Base-by-base conservation (phyloP, 306 rosid species). In the Cucurbita argyrosperma region DNA sequence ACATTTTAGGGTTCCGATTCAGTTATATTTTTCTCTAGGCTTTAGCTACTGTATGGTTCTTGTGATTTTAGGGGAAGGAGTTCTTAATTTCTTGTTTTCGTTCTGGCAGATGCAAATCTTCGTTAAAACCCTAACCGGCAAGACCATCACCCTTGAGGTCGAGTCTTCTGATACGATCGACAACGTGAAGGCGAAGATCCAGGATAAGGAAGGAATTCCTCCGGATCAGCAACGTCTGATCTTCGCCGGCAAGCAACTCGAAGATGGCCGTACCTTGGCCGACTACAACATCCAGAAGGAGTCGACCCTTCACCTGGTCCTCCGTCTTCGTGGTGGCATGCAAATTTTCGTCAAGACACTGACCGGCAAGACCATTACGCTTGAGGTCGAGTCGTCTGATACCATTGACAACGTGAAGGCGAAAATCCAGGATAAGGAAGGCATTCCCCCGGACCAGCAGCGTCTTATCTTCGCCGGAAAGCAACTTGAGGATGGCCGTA, bases 401-500 rank as follows among this genome's bases (percentile, higher is more conserved):
- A 62, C 69, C 21, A 62, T 62, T 2, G 69, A 62, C 49, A 62
- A 62, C 69, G 69, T 62, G 0, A 62, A 62, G 69, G 69, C 69
- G 1, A 62, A 62, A 14, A 62, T 62, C 49, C 69, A 62, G 69
- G 69, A 62, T 49, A 62, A 62, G 13, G 69, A 62, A 4, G 69
- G 69, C 1, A 62, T 62, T 39, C 69, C 69, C 10, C 69, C 69
- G 5, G 69, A 62, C 8, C 69, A 62, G 13, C 69, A 62, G 14
- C 46, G 69, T 35, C 69, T 62, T 0, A 62, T 62, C 49, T 62
- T 64, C 5, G 87, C 87, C 0, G 87, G 87, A 1, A 83, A 83
- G 80, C 87, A 83, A 74, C 40, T 83, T 18, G 87, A 83, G 47
- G 87, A 83, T 12, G 87, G 87, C 2, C 68, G 87, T 49, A 83